Conservation (phyloP, 768 basidiomycete species). For the Suillus ampliporus region DNA sequence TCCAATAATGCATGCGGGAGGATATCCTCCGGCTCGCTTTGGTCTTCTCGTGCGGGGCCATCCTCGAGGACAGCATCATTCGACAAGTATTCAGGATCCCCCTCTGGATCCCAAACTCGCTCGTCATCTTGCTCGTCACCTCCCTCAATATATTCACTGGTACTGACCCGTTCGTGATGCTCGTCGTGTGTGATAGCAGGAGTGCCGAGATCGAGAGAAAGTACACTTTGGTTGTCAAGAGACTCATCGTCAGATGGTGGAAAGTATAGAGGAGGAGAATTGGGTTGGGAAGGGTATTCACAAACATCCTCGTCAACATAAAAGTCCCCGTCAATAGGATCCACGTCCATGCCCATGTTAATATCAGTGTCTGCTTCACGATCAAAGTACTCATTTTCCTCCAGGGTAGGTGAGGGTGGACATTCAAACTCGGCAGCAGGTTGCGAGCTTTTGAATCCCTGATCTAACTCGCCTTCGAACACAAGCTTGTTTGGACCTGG, state of each 20-base stretch:
- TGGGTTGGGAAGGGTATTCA: background rate
- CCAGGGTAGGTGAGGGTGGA: background rate
- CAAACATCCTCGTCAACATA: background rate
- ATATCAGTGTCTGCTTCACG: background rate
- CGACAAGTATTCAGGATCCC: background rate
- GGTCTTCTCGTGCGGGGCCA: background rate
- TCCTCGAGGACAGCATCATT: background rate
- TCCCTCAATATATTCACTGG: background rate
- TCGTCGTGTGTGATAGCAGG: constrained; percentile 1
- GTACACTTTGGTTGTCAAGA: constrained; percentile 2
- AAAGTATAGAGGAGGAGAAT: constrained; percentile 1
- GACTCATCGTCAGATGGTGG: background rate
- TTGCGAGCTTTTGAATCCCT: background rate
- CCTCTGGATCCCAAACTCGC: background rate
- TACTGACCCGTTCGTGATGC: background rate
- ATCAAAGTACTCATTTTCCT: background rate
- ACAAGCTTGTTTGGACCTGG: background rate
- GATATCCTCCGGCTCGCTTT: background rate
- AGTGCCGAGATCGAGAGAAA: background rate
- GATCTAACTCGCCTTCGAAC: background rate
- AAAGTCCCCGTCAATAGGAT: background rate
- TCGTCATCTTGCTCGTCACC: background rate
- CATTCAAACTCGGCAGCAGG: background rate
- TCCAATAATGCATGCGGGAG: background rate
- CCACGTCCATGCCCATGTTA: background rate